These are phyloP conservation scores for Chimonanthus praecox DNA, from an alignment of 164 flowering plant species.

Conservation along the genomic window DNA sequence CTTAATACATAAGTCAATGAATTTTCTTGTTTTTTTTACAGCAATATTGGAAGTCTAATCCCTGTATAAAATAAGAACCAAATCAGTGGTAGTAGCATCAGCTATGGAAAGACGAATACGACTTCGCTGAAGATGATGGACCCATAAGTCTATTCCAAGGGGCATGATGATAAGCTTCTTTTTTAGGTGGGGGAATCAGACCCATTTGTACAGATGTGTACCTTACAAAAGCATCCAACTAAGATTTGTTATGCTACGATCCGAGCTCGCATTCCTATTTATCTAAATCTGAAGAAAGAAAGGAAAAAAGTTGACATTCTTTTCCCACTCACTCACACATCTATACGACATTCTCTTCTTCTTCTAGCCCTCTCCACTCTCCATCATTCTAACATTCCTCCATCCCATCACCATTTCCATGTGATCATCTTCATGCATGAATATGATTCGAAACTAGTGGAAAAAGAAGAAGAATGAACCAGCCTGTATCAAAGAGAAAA, in stretches of 20 bases:
- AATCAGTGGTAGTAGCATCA: too few relatives aligned
- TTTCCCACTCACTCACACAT: neutral
- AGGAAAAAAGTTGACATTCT: neutral
- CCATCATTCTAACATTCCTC: neutral
- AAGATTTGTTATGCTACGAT: neutral
- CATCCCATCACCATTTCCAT: too few relatives aligned
- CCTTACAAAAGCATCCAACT: neutral
- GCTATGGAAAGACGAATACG: neutral
- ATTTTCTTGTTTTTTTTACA: too few relatives aligned
- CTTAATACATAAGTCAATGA: neutral
- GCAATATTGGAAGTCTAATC: too few relatives aligned
- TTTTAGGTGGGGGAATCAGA: neutral
- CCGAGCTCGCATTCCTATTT: slow-evolving; percentile 1
- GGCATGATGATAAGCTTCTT: neutral
- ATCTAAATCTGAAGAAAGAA: neutral
- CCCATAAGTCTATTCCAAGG: neutral
- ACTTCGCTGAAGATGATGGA: neutral
- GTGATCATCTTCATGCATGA: too few relatives aligned
- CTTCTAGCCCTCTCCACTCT: neutral
- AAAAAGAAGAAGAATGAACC: too few relatives aligned
- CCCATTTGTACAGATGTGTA: slow-evolving; percentile 1
- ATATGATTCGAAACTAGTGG: too few relatives aligned
- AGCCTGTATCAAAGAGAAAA: too few relatives aligned
- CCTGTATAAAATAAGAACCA: too few relatives aligned
- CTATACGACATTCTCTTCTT: neutral